A percentile compares a stretch with the other conserved stretches of the same genome.
Evolutionary conservation across 768 basidiomycete genomes (phyloP).

Genomic region (Pluteus cervinus): DNA sequence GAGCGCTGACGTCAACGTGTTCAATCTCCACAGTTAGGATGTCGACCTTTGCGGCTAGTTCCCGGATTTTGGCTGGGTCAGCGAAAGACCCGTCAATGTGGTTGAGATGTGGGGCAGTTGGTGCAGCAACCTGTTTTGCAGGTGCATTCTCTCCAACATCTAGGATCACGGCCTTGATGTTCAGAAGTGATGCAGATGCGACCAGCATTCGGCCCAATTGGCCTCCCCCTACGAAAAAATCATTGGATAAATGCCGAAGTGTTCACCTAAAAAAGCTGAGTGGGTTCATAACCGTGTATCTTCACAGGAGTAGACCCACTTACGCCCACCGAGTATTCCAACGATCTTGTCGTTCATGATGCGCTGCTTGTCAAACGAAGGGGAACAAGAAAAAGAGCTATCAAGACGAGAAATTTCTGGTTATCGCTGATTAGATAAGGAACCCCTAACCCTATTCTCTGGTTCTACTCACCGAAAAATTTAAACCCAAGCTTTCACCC

Average conservation of each 20-base stretch:
- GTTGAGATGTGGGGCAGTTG: constrained; percentile 35
- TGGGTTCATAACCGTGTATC: neutral
- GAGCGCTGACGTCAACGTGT: constrained; percentile 77
- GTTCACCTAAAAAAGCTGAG: neutral
- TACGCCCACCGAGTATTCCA: constrained; percentile 49
- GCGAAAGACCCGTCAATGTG: constrained; percentile 91
- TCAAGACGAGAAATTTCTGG: too few relatives aligned
- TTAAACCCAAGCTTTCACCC: constrained; percentile 1
- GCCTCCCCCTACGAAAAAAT: constrained; percentile 69
- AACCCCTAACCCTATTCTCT: constrained; percentile 1
- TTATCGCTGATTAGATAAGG: neutral
- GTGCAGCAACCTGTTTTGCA: constrained; percentile 81
- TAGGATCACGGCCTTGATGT: constrained; percentile 77
- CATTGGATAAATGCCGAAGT: constrained; percentile 5
- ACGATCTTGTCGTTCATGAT: constrained; percentile 40
- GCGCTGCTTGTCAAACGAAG: constrained; percentile 1
- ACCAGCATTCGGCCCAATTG: constrained; percentile 98
- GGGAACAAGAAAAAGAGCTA: too few relatives aligned
- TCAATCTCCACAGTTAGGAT: constrained; percentile 95
- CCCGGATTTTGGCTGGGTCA: constrained; percentile 69
- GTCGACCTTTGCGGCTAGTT: constrained; percentile 77
- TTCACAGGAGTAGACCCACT: constrained; percentile 9
- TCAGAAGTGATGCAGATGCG: constrained; percentile 81
- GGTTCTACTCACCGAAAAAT: neutral
- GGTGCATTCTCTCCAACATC: constrained; percentile 78